phyloP scores from a whole-genome alignment of 2,329 filamentous ascomycete species.

The Leptographium lundbergii region DNA sequence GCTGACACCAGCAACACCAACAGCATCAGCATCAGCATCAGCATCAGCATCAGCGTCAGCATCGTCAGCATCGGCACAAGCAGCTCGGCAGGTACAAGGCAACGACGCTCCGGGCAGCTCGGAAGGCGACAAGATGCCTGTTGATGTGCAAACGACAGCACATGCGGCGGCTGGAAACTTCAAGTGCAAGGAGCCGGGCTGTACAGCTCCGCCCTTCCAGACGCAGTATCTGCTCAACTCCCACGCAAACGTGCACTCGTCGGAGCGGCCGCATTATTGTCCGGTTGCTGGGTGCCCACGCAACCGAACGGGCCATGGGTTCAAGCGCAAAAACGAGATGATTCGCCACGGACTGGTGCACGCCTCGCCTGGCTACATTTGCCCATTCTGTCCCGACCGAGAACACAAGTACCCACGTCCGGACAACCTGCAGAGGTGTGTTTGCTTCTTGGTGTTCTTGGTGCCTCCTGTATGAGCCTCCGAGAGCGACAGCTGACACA shows the following conservation, averaged over 20 bases:
- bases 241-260: slow-evolving; percentile 61
- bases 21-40: slow-evolving; percentile 7
- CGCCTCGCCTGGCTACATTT: slow-evolving; percentile 87
- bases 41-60: background rate
- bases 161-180: slow-evolving; percentile 27
- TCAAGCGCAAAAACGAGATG: slow-evolving; percentile 64
- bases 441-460: slow-evolving; percentile 5
- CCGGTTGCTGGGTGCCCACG: slow-evolving; percentile 49
- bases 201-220: slow-evolving; percentile 61
- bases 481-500: background rate
- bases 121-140: background rate
- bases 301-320: slow-evolving; percentile 51
- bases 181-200: slow-evolving; percentile 48
- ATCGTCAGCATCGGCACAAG: slow-evolving; percentile 25
- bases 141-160: no score
- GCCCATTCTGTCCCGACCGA: slow-evolving; percentile 86
- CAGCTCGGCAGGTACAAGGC: slow-evolving; percentile 27
- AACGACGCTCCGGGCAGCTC: background rate
- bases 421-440: slow-evolving; percentile 86
- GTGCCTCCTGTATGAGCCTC: background rate
- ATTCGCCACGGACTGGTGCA: slow-evolving; percentile 76
- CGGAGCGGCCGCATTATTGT: slow-evolving; percentile 52
- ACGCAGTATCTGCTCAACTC: slow-evolving; percentile 70
- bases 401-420: slow-evolving; percentile 92
- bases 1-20: background rate